These are phyloP conservation scores for Acer campestre DNA, from an alignment of 345 rosid species.

Conservation along the genomic window DNA sequence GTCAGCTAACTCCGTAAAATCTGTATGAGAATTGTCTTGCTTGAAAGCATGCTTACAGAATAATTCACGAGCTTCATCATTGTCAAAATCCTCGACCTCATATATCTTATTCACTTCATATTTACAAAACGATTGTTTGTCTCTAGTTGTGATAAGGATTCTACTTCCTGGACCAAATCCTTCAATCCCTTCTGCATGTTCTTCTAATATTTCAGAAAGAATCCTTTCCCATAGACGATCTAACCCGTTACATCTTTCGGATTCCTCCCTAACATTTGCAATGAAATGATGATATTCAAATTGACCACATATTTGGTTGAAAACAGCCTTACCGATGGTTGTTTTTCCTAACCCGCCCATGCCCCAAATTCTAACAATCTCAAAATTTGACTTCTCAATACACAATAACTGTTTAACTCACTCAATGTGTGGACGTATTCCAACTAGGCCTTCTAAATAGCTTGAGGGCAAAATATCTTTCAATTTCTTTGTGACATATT, in stretches of 20 bases:
- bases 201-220: no score
- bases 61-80: neutral
- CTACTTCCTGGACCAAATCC: no score
- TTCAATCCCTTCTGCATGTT: no score
- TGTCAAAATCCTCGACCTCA: no score
- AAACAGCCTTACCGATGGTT: neutral
- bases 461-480: neutral
- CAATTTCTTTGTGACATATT: neutral
- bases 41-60: constrained; percentile 11
- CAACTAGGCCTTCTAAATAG: neutral
- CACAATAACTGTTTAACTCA: neutral
- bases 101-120: no score
- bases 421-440: neutral
- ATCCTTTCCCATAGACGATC: no score
- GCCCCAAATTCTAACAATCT: neutral
- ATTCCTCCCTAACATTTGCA: no score
- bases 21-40: neutral
- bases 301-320: no score
- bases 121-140: no score
- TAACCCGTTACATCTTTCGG: no score
- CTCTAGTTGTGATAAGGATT: no score
- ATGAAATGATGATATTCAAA: no score
- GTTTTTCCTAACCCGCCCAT: neutral
- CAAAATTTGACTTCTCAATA: neutral
- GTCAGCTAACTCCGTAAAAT: neutral